Conservation (phyloP, 768 basidiomycete species). For the Postia placenta region DNA sequence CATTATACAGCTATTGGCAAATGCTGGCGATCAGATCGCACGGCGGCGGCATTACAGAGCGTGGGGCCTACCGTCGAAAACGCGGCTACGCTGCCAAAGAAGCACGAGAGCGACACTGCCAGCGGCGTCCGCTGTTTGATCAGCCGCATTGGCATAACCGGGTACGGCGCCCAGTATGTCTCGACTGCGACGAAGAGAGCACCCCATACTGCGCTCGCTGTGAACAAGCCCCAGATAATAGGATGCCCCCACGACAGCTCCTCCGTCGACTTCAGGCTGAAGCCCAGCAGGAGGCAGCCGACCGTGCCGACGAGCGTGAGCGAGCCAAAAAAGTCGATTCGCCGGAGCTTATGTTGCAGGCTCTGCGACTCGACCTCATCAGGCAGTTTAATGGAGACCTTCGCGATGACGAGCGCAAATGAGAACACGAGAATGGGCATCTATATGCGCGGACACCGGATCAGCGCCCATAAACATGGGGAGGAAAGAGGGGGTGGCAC, state of each 20-base stretch:
- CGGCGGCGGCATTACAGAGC: slow-evolving; percentile 4
- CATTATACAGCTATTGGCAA: slow-evolving; percentile 68
- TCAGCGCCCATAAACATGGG: not conserved
- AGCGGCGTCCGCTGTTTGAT: slow-evolving; percentile 75
- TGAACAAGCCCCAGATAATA: slow-evolving; percentile 60
- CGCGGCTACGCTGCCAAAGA: slow-evolving; percentile 69
- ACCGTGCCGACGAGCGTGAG: slow-evolving; percentile 69
- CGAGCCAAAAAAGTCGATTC: slow-evolving; percentile 83
- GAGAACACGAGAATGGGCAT: slow-evolving; percentile 73
- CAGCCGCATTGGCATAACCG: slow-evolving; percentile 85
- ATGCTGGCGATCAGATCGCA: slow-evolving; percentile 8
- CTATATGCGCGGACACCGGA: slow-evolving; percentile 40
- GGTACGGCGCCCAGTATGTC: slow-evolving; percentile 69
- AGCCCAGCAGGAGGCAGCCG: slow-evolving; percentile 67
- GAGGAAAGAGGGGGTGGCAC: slow-evolving; percentile 29
- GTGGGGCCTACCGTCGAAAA: slow-evolving; percentile 64
- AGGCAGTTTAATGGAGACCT: slow-evolving; percentile 77
- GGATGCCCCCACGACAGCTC: slow-evolving; percentile 74
- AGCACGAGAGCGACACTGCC: slow-evolving; percentile 74
- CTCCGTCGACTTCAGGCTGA: slow-evolving; percentile 74
- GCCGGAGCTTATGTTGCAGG: slow-evolving; percentile 56
- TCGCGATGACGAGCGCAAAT: slow-evolving; percentile 60
- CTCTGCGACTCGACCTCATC: slow-evolving; percentile 54
- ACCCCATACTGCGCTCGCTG: slow-evolving; percentile 47
- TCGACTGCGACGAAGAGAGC: slow-evolving; percentile 73